Conservation (phyloP, 2,329 filamentous ascomycete genomes). For the Albophoma yamanashiensis region DNA sequence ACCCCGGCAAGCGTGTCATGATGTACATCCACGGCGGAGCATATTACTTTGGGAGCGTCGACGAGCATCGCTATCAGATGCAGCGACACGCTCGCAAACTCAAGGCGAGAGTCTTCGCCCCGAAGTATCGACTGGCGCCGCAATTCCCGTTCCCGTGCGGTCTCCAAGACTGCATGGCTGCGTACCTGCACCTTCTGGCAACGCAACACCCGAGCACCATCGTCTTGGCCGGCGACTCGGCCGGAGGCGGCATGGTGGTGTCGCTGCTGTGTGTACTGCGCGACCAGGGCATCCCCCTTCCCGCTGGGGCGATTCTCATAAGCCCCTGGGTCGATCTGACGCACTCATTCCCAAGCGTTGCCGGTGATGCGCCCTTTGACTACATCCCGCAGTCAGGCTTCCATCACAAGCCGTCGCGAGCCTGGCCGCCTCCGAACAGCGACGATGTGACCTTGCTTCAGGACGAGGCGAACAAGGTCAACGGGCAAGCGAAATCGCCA, state of each 20-base stretch:
- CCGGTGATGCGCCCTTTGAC: slow-evolving; percentile 60
- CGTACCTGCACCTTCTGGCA: slow-evolving; percentile 74
- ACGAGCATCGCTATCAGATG: slow-evolving; percentile 97
- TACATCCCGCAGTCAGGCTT: slow-evolving; percentile 87
- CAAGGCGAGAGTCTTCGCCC: slow-evolving; percentile 79
- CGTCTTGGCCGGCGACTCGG: slow-evolving; percentile 82
- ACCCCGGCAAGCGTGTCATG: slow-evolving; percentile 66
- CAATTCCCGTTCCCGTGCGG: slow-evolving; percentile 96
- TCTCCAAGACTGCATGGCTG: slow-evolving; percentile 77
- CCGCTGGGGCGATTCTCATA: slow-evolving; percentile 81
- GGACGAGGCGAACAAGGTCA: slow-evolving; percentile 31
- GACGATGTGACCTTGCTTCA: slow-evolving; percentile 55
- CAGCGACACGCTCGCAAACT: slow-evolving; percentile 92
- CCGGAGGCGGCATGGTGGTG: slow-evolving; percentile 82
- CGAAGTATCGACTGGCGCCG: slow-evolving; percentile 77
- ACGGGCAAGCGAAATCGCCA: slow-evolving; percentile 7
- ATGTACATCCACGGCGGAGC: slow-evolving; percentile 90
- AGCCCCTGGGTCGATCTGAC: slow-evolving; percentile 95
- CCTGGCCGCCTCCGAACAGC: slow-evolving; percentile 87
- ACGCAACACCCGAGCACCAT: slow-evolving; percentile 72
- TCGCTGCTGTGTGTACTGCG: slow-evolving; percentile 70
- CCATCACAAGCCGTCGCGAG: slow-evolving; percentile 74
- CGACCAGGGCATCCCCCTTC: slow-evolving; percentile 73
- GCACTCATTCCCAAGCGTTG: slow-evolving; percentile 90
- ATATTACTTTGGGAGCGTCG: slow-evolving; percentile 91